Percentiles rank a stretch among this genome's conserved stretches.
Evolutionary conservation across 768 basidiomycete species (phyloP).

Genomic region (Boletellus emodensis): DNA sequence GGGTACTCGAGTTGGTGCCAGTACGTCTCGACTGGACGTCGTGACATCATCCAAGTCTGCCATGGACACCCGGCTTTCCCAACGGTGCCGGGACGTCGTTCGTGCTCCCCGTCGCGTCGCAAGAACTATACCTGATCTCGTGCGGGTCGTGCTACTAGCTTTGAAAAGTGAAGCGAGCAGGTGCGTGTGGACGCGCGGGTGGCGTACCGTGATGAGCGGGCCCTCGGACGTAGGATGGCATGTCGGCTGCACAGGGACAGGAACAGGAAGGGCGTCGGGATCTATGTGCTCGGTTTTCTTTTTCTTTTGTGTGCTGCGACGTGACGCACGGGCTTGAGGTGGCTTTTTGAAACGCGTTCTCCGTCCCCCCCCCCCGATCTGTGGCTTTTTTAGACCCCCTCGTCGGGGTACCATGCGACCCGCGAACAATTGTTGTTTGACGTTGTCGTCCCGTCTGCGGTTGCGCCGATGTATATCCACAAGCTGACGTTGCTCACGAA

Average conservation of each 20-base stretch:
- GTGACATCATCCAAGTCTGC: no score
- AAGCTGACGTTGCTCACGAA: slow-evolving; percentile 27
- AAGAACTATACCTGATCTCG: slow-evolving; percentile 33
- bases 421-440: slow-evolving; percentile 24
- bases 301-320: neutral
- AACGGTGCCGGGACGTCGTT: no score
- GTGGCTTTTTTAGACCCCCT: slow-evolving; percentile 20
- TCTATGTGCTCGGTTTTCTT: slow-evolving; percentile 35
- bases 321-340: no score
- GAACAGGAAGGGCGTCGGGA: slow-evolving; percentile 33
- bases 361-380: no score
- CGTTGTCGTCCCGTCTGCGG: slow-evolving; percentile 16
- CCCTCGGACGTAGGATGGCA: slow-evolving; percentile 28
- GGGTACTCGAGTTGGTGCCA: no score
- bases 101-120: no score
- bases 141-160: slow-evolving; percentile 27
- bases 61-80: no score
- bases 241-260: slow-evolving; percentile 28
- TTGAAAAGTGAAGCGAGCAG: slow-evolving; percentile 13
- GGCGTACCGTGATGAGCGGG: slow-evolving; percentile 21
- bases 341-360: no score
- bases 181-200: slow-evolving; percentile 30
- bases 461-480: slow-evolving; percentile 22
- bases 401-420: neutral
- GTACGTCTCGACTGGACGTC: no score